phyloP scores from a whole-genome alignment of 148 eudicot species.

The Rhododendron ovatum region DNA sequence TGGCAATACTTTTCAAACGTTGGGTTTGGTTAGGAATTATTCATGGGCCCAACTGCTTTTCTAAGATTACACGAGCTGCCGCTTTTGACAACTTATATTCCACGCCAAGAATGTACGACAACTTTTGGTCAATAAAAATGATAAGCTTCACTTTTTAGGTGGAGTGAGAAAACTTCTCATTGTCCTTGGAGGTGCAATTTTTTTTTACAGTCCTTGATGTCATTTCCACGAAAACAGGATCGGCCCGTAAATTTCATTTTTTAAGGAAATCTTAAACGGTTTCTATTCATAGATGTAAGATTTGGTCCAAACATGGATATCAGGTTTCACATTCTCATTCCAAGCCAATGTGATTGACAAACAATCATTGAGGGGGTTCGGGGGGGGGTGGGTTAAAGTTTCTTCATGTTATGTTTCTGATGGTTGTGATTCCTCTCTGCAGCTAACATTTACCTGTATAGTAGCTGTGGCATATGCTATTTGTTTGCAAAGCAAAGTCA shows the following conservation, averaged over 20 bases:
- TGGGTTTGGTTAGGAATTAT: not conserved
- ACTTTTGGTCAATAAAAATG: not conserved
- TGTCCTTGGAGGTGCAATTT: not conserved
- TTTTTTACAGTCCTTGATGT: not conserved
- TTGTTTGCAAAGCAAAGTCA: conserved; percentile 37
- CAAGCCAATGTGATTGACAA: not conserved
- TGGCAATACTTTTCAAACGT: not conserved
- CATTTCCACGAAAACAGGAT: not conserved
- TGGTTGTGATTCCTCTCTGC: conserved; percentile 16
- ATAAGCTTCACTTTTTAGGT: not conserved
- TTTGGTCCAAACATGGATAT: not conserved
- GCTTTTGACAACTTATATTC: not conserved
- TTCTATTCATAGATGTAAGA: not conserved
- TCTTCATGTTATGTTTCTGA: not conserved
- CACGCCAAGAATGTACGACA: not conserved
- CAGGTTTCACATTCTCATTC: not conserved
- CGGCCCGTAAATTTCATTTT: not conserved
- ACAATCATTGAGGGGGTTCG: not conserved
- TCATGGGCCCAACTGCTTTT: not conserved
- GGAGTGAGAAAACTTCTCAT: not conserved
- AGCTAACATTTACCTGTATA: conserved; percentile 44
- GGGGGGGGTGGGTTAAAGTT: not conserved
- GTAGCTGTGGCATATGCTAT: conserved; percentile 35
- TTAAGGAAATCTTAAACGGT: not conserved
- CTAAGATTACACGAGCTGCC: not conserved